These are phyloP conservation scores for Cinchona pubescens DNA, from an alignment of 257 asterid species.

Conservation along the genomic window DNA sequence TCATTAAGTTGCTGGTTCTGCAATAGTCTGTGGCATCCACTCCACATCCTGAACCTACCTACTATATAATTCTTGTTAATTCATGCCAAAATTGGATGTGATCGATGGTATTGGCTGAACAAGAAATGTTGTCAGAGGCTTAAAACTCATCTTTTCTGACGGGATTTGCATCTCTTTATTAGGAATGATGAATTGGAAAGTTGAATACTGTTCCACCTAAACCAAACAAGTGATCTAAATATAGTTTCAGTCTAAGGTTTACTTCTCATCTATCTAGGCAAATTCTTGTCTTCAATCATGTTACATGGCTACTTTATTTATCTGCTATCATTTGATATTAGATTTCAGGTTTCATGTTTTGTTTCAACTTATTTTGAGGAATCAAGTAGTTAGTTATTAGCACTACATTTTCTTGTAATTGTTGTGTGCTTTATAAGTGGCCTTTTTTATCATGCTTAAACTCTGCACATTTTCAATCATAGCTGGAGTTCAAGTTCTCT, in stretches of 20 bases:
- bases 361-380: background rate
- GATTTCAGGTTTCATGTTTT: background rate
- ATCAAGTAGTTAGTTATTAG: background rate
- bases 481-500: background rate
- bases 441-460: background rate
- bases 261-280: background rate
- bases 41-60: background rate
- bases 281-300: background rate
- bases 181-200: constrained; percentile 33
- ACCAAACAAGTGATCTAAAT: constrained; percentile 21
- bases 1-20: background rate
- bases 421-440: background rate
- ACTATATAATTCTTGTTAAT: background rate
- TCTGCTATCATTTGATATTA: background rate
- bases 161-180: constrained; percentile 28
- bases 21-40: background rate
- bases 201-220: constrained; percentile 22
- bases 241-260: constrained; percentile 1
- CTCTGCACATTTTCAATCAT: background rate
- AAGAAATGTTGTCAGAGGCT: constrained; percentile 26
- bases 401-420: background rate
- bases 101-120: constrained; percentile 27
- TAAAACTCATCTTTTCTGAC: constrained; percentile 24
- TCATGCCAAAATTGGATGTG: constrained; percentile 21
- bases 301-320: background rate